phyloP scores from a whole-genome alignment of 495 filamentous ascomycete genomes.

The Talaromyces trachyspermus region DNA sequence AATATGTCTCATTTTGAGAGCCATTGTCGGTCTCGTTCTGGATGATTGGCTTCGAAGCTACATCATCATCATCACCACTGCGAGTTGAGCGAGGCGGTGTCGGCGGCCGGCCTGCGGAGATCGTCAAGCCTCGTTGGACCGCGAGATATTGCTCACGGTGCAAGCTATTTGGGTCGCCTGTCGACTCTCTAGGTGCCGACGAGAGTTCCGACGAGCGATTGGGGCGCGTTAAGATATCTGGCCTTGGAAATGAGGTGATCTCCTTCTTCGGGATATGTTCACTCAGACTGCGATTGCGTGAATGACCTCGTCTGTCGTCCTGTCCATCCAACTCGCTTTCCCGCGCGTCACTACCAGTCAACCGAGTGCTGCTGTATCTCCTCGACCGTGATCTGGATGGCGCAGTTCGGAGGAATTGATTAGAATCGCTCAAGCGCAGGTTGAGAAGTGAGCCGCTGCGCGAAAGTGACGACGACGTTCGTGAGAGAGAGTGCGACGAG shows the following conservation, averaged over 20 bases:
- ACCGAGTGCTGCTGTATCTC: conserved; percentile 13
- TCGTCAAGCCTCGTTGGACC: conserved; percentile 61
- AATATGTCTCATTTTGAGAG: conserved; percentile 30
- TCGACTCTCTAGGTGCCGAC: conserved; percentile 26
- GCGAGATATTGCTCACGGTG: conserved; percentile 79
- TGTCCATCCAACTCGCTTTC: conserved; percentile 12
- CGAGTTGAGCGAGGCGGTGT: conserved; percentile 63
- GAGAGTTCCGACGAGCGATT: conserved; percentile 32
- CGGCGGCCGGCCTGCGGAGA: conserved; percentile 53
- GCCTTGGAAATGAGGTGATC: conserved; percentile 55
- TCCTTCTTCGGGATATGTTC: conserved; percentile 73
- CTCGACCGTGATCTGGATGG: conserved; percentile 27
- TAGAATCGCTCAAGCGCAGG: conserved; percentile 34
- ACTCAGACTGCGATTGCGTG: conserved; percentile 74
- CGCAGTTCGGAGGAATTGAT: conserved; percentile 27
- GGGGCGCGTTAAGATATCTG: conserved; percentile 62
- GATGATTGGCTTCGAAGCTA: conserved; percentile 26
- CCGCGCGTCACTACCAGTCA: conserved; percentile 1
- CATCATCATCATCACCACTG: conserved; percentile 30
- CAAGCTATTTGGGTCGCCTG: conserved; percentile 45
- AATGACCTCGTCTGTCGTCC: conserved; percentile 35
- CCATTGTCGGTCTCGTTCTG: conserved; percentile 14
- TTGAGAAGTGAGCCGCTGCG: conserved; percentile 29
- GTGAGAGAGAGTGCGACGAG: conserved; percentile 31
- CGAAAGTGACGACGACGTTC: conserved; percentile 33